Evolutionary conservation across 352 stramenopile species (phyloP).

Genomic region (Phytophthora colocasiae): DNA sequence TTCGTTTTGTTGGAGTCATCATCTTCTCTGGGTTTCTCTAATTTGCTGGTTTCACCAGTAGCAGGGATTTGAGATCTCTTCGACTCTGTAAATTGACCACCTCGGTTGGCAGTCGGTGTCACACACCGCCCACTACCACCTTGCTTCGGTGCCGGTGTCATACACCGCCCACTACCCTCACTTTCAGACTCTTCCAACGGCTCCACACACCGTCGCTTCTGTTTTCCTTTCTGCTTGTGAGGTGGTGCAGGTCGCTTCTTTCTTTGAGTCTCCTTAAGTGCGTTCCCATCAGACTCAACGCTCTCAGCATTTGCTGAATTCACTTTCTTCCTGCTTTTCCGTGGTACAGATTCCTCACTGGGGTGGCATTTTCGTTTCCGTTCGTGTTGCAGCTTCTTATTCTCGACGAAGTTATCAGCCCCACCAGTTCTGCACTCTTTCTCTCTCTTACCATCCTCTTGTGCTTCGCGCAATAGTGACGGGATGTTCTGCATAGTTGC

Average conservation of each 20-base stretch:
- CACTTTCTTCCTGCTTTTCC: not conserved
- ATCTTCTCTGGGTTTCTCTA: not conserved
- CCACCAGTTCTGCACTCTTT: not conserved
- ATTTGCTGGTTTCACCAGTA: not conserved
- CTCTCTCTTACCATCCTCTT: conserved; percentile 1
- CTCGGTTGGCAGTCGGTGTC: too few species aligned
- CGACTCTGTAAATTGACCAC: too few species aligned
- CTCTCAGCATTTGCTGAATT: not conserved
- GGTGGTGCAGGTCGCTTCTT: not conserved
- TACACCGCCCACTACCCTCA: conserved; percentile 11
- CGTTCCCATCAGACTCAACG: not conserved
- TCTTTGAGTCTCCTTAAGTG: not conserved
- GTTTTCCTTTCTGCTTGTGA: not conserved
- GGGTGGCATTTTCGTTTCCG: too few species aligned
- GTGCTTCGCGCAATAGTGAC: not conserved
- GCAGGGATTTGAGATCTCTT: not conserved
- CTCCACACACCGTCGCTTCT: not conserved
- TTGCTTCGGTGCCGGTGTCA: conserved; percentile 8
- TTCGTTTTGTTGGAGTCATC: not conserved
- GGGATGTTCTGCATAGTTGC: conserved; percentile 1
- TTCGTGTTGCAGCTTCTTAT: not conserved
- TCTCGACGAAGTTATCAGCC: not conserved
- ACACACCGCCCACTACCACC: too few species aligned
- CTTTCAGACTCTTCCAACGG: not conserved
- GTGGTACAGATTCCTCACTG: not conserved